Percentiles rank a stretch among this genome's conserved stretches.
Conservation (phyloP, 2,329 filamentous ascomycete genomes). For the Aspergillus chevalieri region DNA sequence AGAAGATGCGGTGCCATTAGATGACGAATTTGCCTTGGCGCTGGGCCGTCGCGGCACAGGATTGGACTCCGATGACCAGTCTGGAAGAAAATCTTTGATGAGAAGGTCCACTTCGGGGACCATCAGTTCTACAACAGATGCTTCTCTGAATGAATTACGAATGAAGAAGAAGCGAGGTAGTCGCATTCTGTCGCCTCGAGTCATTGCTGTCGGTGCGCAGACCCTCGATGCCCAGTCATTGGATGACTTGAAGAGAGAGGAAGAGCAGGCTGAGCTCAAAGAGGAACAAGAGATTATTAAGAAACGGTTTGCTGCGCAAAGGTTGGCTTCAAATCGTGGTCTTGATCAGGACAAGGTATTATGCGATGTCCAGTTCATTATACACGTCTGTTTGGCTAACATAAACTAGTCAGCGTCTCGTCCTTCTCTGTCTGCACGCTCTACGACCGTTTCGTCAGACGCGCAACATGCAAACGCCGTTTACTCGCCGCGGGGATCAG, state of each 20-base stretch:
- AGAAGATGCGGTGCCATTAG: constrained; percentile 86
- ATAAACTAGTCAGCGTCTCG: constrained; percentile 7
- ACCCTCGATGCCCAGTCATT: constrained; percentile 42
- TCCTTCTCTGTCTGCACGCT: constrained; percentile 4
- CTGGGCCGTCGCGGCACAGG: constrained; percentile 64
- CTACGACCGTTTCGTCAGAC: constrained; percentile 5
- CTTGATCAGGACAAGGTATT: constrained; percentile 33
- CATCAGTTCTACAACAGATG: constrained; percentile 41
- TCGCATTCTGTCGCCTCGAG: constrained; percentile 20
- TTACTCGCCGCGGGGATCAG: constrained; percentile 7
- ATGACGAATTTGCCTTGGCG: constrained; percentile 84
- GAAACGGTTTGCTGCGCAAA: constrained; percentile 50
- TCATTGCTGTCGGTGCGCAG: constrained; percentile 22
- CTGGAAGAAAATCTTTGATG: constrained; percentile 55
- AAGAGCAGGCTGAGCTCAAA: constrained; percentile 47
- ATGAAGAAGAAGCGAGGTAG: constrained; percentile 28
- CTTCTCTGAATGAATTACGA: constrained; percentile 42
- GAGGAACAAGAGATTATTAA: constrained; percentile 52
- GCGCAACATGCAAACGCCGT: constrained; percentile 4
- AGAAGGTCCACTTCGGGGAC: constrained; percentile 39
- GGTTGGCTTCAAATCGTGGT: constrained; percentile 51
- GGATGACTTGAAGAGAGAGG: constrained; percentile 52
- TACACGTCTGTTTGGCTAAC: background rate
- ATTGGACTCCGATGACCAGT: constrained; percentile 58
- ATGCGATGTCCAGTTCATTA: background rate